Evolutionary conservation across 169 alveolate species (phyloP).

Genomic region (Eimeria sp.): DNA sequence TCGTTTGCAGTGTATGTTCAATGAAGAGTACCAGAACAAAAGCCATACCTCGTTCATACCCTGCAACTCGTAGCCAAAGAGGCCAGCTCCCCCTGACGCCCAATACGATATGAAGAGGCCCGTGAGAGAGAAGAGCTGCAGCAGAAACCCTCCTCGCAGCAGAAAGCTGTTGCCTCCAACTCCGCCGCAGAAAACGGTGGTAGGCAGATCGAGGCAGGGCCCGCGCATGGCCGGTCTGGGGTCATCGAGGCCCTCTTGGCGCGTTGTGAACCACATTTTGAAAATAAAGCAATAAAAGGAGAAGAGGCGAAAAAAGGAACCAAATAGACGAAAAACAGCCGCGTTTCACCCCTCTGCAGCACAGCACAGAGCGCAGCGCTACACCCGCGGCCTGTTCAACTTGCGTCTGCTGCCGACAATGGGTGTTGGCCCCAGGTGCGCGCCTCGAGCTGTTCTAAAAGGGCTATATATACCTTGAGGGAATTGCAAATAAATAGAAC

Average conservation of each 20-base stretch:
- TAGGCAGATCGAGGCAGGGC: conserved; percentile 91
- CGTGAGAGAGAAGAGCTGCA: conserved; percentile 90
- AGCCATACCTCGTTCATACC: conserved; percentile 89
- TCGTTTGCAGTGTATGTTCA: neutral
- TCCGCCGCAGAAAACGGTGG: conserved; percentile 83
- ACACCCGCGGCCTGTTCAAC: neutral
- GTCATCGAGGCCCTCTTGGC: conserved; percentile 94
- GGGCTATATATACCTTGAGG: neutral
- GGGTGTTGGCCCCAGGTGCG: neutral
- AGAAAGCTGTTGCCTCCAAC: conserved; percentile 85
- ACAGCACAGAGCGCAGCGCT: no score
- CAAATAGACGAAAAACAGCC: neutral
- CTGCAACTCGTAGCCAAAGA: conserved; percentile 91
- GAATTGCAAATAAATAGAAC: neutral
- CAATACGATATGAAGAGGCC: conserved; percentile 91
- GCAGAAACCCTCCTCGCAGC: conserved; percentile 91
- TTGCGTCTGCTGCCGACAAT: conserved; percentile 47
- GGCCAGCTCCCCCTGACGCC: conserved; percentile 92
- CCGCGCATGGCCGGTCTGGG: conserved; percentile 93
- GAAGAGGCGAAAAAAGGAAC: neutral
- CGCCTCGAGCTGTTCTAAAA: neutral
- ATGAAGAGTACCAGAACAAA: neutral
- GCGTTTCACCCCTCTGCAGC: neutral
- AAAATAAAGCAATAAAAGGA: neutral
- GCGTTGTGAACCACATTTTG: conserved; percentile 93